Evolutionary conservation across 108 stramenopile species (phyloP), one percentile per base, ranked within the genome.

Genomic region (Bacterosira constricta): DNA sequence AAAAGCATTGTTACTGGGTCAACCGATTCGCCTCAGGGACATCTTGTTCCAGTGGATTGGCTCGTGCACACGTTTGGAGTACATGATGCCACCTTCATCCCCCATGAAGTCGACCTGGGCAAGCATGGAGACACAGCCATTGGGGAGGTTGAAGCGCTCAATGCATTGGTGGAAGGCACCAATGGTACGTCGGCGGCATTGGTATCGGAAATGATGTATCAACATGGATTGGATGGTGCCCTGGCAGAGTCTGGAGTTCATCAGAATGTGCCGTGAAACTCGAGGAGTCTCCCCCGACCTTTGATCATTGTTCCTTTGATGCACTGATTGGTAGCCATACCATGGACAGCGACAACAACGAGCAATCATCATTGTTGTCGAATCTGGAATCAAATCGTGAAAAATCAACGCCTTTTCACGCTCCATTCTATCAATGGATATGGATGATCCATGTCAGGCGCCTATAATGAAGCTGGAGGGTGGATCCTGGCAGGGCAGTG

Each of bases 81-180:
- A 7, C 8, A 49, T 12, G 31, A 66, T 35, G 21, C 25, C 54
- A 21, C 3, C 11, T 37, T 66, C 54, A 39, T 58, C 6, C 65
- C 65, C 12, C 17, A 71, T 23, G 69, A 71, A 15, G 23, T 12
- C 11, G 76, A 77, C 59, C 36, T 77, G 62, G 76, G 76, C 21
- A 77, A 77, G 52, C 76, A 77, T 55, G 76, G 76, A 38, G 76
- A 77, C 61, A 77, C 76, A 25, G 76, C 76, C 37, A 36, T 64
- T 6, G 76, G 76, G n/a, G 76, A 77, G 30, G 31, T 77, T 27
- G 42, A 41, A 23, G 76, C 76, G 31, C 51, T 77, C 46, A 34
- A 77, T 27, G 29, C 25, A 18, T 26, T 77, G 34, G 20, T 61
- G 41, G 60, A 44, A 2, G 26, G 20, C 6, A 42, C 27, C n/a